Evolutionary conservation across 169 alveolate genomes (phyloP), one percentile per base, ranked within the genome.

Genomic region (Plasmodium billcollinsi): DNA sequence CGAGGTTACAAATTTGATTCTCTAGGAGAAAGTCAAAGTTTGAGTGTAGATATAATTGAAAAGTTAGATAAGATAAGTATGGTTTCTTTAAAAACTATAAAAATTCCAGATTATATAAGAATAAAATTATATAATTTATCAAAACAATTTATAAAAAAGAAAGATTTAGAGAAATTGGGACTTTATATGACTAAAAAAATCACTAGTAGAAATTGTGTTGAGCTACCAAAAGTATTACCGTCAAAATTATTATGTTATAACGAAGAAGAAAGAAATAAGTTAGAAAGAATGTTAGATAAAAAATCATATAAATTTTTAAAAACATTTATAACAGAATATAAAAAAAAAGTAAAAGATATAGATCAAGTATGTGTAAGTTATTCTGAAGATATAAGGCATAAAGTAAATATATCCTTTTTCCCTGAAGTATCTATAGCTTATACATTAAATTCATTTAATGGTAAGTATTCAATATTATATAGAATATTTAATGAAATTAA

Each of bases 381-480:
- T 33, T 94, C 95, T 5, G 96, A 94, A 70, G 96, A 94, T 70
- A 50, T 95, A 15, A 69, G 96, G 88, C 96, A 94, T 65, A 94
- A 91, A 91, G 89, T 90, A 73, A 62, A 74, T 74, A 39, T 20
- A 1, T 18, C 63, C 6, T 63, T 58, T 47, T 59, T 67, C 18
- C 70, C 94, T 21, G 88, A 94, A 85, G 47, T 67, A 45, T 94
- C 97, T 3, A 89, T 94, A 15, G 96, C 97, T 29, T 93, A 93
- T 69, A 94, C 97, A 12, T 94, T 96, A n/a, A 97, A 94, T 80
- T 92, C 95, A n/a, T 95, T 88, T 74, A 93, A 95, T 50, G 97
- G 95, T 0, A 74, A 91, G 52, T 95, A 94, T 71, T 96, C 97
- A 2, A 92, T 95, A 18, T 24, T 92, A 69, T 90, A 93, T 20